phyloP scores from a whole-genome alignment of 116 monocot species.

The Zostera marina region DNA sequence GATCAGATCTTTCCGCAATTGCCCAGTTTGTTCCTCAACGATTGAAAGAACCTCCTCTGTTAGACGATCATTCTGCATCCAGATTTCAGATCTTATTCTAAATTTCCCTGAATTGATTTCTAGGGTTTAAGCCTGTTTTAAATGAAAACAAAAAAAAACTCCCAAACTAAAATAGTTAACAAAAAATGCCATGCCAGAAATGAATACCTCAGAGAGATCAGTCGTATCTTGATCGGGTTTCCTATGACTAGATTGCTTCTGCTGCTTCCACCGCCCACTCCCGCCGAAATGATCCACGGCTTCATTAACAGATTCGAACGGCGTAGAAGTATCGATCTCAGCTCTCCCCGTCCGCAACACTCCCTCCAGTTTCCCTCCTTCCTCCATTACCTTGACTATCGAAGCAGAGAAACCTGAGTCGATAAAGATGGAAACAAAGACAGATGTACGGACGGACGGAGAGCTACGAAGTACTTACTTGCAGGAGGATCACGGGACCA shows the following conservation, averaged over 20 bases:
- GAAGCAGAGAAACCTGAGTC: too few species aligned
- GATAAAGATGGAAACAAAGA: too few species aligned
- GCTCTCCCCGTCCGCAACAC: constrained; percentile 10
- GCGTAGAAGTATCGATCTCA: constrained; percentile 14
- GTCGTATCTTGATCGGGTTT: neutral
- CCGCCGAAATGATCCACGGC: constrained; percentile 19
- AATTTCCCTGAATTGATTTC: neutral
- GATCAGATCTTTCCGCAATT: constrained; percentile 66
- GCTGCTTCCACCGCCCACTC: constrained; percentile 11
- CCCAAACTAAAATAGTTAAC: neutral
- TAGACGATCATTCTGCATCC: constrained; percentile 6
- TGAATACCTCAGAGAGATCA: neutral
- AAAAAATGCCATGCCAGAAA: neutral
- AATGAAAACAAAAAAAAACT: neutral
- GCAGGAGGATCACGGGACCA: too few species aligned
- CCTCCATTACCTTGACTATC: neutral
- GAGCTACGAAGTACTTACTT: too few species aligned
- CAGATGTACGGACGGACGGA: too few species aligned
- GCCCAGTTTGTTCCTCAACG: constrained; percentile 36
- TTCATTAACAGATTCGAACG: constrained; percentile 14
- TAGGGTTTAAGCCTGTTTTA: neutral
- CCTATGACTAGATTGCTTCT: neutral
- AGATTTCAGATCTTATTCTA: neutral
- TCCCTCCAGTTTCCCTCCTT: neutral
- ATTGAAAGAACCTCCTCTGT: constrained; percentile 18